Conservation (phyloP, 1,284 basidiomycete genomes). For the Tylopilus sp. region DNA sequence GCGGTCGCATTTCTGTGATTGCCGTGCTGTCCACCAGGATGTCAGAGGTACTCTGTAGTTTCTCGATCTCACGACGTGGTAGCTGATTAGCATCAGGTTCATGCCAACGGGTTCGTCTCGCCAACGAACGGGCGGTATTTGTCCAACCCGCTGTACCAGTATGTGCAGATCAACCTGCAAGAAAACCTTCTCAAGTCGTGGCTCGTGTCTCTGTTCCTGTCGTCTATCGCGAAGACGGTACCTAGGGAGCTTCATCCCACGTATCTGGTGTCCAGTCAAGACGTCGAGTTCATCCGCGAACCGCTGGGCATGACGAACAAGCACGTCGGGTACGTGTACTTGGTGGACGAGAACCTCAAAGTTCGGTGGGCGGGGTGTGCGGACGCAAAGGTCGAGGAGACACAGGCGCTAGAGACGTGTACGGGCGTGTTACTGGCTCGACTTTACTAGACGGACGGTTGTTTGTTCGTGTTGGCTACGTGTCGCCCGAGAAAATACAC, state of each 20-base stretch:
- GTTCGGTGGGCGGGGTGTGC: conserved; percentile 93
- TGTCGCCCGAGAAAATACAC: conserved; percentile 28
- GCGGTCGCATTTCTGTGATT: conserved; percentile 74
- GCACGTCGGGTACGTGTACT: conserved; percentile 89
- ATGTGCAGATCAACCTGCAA: conserved; percentile 86
- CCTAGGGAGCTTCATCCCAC: conserved; percentile 64
- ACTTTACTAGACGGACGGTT: conserved; percentile 25
- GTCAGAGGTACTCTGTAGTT: conserved; percentile 63
- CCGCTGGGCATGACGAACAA: conserved; percentile 85
- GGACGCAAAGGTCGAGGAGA: conserved; percentile 74
- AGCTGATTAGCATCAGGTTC: conserved; percentile 51
- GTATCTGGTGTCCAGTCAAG: conserved; percentile 79
- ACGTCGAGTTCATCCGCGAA: conserved; percentile 76
- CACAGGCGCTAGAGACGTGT: conserved; percentile 66
- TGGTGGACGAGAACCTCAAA: conserved; percentile 80
- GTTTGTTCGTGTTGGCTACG: conserved; percentile 36
- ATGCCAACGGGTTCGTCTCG: conserved; percentile 70
- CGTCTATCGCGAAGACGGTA: conserved; percentile 63
- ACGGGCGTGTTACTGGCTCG: conserved; percentile 69
- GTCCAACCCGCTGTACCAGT: conserved; percentile 68
- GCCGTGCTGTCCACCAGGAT: conserved; percentile 79
- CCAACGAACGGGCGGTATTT: conserved; percentile 60
- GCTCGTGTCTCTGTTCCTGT: conserved; percentile 79
- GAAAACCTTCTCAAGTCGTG: conserved; percentile 87
- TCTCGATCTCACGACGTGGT: not conserved